Conservation (phyloP, 768 basidiomycete genomes). For the Cubamyces sp. region DNA sequence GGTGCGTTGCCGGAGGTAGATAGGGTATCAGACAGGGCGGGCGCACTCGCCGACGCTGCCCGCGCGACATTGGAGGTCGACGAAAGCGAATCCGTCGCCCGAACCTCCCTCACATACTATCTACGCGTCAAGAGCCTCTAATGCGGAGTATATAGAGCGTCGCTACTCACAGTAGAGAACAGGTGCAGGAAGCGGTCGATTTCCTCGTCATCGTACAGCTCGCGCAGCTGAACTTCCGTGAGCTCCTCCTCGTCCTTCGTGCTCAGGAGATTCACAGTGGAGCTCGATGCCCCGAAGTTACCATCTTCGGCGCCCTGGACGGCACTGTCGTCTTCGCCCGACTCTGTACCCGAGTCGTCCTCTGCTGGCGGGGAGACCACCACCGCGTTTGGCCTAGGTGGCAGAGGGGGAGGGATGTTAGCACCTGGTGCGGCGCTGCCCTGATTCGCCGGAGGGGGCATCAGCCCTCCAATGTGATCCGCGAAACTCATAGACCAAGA, state of each 20-base stretch:
- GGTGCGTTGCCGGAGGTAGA: neutral
- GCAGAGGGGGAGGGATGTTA: constrained; percentile 6
- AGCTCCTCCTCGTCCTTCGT: constrained; percentile 37
- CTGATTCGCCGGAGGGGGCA: too few relatives aligned
- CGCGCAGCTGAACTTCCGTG: constrained; percentile 57
- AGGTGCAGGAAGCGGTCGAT: constrained; percentile 60
- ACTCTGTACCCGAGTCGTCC: neutral
- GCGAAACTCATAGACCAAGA: neutral
- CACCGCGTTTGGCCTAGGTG: neutral
- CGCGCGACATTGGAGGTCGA: neutral
- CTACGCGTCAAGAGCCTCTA: neutral
- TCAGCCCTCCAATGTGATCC: neutral
- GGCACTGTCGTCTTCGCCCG: neutral
- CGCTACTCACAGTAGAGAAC: constrained; percentile 58
- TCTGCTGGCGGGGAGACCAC: neutral
- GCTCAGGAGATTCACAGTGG: neutral
- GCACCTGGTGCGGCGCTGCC: neutral
- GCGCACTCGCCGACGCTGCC: constrained; percentile 22
- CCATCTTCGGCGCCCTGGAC: neutral
- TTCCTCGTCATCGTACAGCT: constrained; percentile 66
- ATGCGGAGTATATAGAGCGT: neutral
- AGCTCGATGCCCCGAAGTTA: neutral
- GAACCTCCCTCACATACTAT: constrained; percentile 66
- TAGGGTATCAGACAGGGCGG: constrained; percentile 1
- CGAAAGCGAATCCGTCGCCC: constrained; percentile 29